Base-by-base conservation (phyloP, 495 filamentous ascomycete species). In the Darksidea phi region DNA sequence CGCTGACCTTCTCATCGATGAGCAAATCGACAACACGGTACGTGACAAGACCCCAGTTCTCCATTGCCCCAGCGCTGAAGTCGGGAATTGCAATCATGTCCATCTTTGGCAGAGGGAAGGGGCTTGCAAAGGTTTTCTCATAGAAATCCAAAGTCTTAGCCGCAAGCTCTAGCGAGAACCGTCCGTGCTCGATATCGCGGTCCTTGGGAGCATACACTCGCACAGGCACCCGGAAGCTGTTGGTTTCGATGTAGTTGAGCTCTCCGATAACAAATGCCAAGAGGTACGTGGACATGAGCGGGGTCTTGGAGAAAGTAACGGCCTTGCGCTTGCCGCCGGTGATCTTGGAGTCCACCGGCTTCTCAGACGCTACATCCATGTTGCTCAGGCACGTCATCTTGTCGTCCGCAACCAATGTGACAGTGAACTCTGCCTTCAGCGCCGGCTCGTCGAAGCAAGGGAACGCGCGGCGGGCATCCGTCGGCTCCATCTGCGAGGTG, bases 11-110 rank as follows among this genome's bases (percentile, higher is more conserved):
- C 76, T 96, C 91, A 68, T 98, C 93, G 61, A 95, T 83, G 64
- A 98, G 82, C 57, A 97, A 71, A 73, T 95, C 93, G 26, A 96
- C 91, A 21, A 93, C 86, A 57, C 93, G 85, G 78, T 97, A 97
- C 18, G 93, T 98, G 61, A 98, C 85, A 56, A 97, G 76, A 70
- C 94, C 94, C 94, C 94, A 98, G 76, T 98, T 98, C 82, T 98
- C 94, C 94, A 98, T 98, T 51, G 94, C 94, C 54, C 91, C 94
- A 24, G 90, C 88, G 59, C 82, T 84, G 72, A 97, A 97, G 73
- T 97, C 93, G 23, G 92, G 94, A 71, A 98, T 90, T 49, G 93
- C 94, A 67, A 97, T 88, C 88, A 96, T 94, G 76, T 98, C 94
- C 91, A 97, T 96, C 80, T 98, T 98, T 15, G 80, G 80, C 25